phyloP scores from a whole-genome alignment of 208 protist species.

The Wallacemonas sp. region DNA sequence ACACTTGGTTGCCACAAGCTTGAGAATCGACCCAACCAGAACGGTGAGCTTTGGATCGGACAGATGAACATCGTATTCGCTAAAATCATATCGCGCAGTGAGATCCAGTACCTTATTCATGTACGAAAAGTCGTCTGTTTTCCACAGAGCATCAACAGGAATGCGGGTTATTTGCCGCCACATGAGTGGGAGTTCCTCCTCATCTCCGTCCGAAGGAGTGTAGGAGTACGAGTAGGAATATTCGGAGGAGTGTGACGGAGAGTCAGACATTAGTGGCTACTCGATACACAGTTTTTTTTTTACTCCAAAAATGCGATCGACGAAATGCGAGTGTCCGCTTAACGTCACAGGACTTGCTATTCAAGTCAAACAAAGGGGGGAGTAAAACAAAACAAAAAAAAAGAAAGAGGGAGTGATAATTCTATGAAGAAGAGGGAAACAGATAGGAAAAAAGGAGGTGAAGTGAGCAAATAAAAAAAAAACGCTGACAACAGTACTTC shows the following conservation, averaged over 20 bases:
- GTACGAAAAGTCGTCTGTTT: conserved; percentile 46
- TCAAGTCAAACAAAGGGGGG: too few species aligned
- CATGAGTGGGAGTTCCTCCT: conserved; percentile 34
- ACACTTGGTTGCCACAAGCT: conserved; percentile 54
- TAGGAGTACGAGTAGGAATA: conserved; percentile 25
- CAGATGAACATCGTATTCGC: conserved; percentile 60
- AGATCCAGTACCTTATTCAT: conserved; percentile 65
- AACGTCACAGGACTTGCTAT: too few species aligned
- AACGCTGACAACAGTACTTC: background rate
- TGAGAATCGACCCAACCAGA: conserved; percentile 54
- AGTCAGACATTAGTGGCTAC: background rate
- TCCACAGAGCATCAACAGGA: conserved; percentile 70
- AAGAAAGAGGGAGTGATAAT: conserved; percentile 1
- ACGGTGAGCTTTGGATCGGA: conserved; percentile 50
- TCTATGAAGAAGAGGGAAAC: conserved; percentile 2
- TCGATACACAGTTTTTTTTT: too few species aligned
- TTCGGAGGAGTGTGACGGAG: conserved; percentile 2
- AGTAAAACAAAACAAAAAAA: conserved; percentile 8
- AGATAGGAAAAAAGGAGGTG: conserved; percentile 8
- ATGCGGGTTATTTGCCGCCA: conserved; percentile 72
- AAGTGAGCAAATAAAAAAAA: conserved; percentile 11
- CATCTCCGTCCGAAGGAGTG: background rate
- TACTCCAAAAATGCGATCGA: too few species aligned
- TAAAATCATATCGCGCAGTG: conserved; percentile 51
- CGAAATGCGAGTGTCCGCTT: too few species aligned